Percentiles rank a stretch among this genome's conserved stretches.
Evolutionary conservation across 129 eudicot genomes (phyloP).

Genomic region (Sambucus nigra): DNA sequence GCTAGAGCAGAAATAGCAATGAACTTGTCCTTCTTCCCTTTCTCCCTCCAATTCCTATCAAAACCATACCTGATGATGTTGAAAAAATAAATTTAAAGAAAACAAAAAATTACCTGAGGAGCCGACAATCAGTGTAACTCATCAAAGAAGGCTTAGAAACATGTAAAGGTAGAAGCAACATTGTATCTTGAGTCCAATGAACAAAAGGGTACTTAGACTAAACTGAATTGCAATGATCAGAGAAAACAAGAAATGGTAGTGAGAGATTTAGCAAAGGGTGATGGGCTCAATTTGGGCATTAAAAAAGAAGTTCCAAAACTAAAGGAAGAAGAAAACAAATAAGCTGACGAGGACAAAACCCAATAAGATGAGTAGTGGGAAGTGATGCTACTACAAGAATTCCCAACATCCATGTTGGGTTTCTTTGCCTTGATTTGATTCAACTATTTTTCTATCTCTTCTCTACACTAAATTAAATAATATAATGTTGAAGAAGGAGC

Average conservation of each 20-base stretch:
- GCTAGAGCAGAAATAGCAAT: conserved; percentile 35
- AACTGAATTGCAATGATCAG: conserved; percentile 7
- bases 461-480: background rate
- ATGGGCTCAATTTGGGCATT: background rate
- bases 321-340: conserved; percentile 6
- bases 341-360: conserved; percentile 9
- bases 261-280: background rate
- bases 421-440: background rate
- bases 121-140: background rate
- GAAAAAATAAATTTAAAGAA: conserved; percentile 16
- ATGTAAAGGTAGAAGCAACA: conserved; percentile 30
- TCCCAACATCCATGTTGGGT: conserved; percentile 28
- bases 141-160: conserved; percentile 15
- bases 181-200: conserved; percentile 19
- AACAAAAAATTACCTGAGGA: conserved; percentile 8
- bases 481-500: background rate
- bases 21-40: conserved; percentile 28
- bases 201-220: conserved; percentile 8
- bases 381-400: conserved; percentile 32
- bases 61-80: conserved; percentile 56
- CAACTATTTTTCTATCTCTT: background rate
- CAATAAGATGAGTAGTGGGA: conserved; percentile 29
- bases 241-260: conserved; percentile 4
- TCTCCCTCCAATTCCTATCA: conserved; percentile 28
- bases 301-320: conserved; percentile 13